phyloP scores from a whole-genome alignment of 129 eudicot genomes.

The Chrysanthemum makinoi region DNA sequence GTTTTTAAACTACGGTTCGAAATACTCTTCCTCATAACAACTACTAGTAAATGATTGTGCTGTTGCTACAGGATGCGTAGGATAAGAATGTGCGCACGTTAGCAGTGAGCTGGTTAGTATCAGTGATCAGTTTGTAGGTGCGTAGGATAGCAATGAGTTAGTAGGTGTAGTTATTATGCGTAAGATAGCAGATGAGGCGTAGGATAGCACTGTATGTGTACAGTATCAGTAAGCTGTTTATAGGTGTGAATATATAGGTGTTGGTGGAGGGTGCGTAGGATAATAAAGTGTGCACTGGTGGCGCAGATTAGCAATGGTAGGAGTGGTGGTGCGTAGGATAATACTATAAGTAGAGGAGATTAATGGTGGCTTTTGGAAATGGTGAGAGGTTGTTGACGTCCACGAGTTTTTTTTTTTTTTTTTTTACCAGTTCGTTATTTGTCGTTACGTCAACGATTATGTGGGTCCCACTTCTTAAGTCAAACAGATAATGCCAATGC shows the following conservation, averaged over 20 bases:
- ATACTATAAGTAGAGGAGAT: background rate
- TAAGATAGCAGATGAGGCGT: slow-evolving; percentile 27
- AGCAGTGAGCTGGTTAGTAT: background rate
- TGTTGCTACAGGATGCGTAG: slow-evolving; percentile 28
- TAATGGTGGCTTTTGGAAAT: background rate
- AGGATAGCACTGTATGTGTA: too few relatives aligned
- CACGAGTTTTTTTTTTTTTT: slow-evolving; percentile 14
- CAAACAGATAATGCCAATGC: background rate
- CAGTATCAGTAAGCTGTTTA: too few relatives aligned
- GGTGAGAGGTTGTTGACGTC: slow-evolving; percentile 24
- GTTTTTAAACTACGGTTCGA: slow-evolving; percentile 52
- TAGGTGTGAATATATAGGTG: too few relatives aligned
- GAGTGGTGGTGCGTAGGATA: background rate
- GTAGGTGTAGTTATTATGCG: slow-evolving; percentile 20
- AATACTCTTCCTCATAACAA: slow-evolving; percentile 23
- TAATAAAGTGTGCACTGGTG: too few relatives aligned
- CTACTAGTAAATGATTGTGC: too few relatives aligned
- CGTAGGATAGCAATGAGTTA: background rate
- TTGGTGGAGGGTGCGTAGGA: slow-evolving; percentile 34
- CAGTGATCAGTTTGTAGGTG: slow-evolving; percentile 21
- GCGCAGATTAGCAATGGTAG: too few relatives aligned
- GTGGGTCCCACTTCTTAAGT: slow-evolving; percentile 19
- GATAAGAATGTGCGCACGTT: slow-evolving; percentile 17
- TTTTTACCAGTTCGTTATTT: slow-evolving; percentile 5
- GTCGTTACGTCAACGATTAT: slow-evolving; percentile 24